phyloP scores from a whole-genome alignment of 148 eudicot species.

The Hydrangea macrophylla region DNA sequence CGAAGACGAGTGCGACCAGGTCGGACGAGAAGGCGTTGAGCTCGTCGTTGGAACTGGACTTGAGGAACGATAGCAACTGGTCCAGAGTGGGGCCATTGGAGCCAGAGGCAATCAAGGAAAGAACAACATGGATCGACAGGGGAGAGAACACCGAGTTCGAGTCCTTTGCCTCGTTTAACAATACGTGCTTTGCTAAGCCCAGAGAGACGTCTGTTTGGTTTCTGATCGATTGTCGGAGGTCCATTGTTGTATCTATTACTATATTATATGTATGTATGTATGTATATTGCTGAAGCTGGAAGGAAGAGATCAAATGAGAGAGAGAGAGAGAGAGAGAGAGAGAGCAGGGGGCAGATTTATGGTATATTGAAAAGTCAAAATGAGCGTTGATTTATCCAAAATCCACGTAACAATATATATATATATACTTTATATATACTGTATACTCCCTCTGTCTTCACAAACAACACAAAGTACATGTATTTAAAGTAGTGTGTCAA shows the following conservation, averaged over 20 bases:
- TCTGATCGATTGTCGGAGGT: slow-evolving; percentile 45
- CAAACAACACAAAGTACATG: too few species aligned
- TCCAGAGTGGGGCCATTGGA: slow-evolving; percentile 58
- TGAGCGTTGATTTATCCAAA: not conserved
- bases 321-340: too few species aligned
- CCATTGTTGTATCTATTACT: slow-evolving; percentile 35
- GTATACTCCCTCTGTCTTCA: too few species aligned
- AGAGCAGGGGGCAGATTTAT: too few species aligned
- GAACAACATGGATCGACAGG: slow-evolving; percentile 57
- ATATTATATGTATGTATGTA: too few species aligned
- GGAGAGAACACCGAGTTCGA: slow-evolving; percentile 75
- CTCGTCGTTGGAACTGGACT: slow-evolving; percentile 46
- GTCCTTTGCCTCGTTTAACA: slow-evolving; percentile 19
- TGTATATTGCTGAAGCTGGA: too few species aligned
- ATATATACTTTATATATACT: too few species aligned
- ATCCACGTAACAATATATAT: not conserved
- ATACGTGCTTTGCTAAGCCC: slow-evolving; percentile 33
- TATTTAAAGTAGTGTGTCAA: too few species aligned
- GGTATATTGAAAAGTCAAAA: not conserved
- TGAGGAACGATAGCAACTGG: slow-evolving; percentile 61
- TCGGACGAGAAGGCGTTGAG: slow-evolving; percentile 63
- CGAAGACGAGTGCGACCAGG: slow-evolving; percentile 51
- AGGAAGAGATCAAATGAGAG: too few species aligned
- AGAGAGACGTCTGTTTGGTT: slow-evolving; percentile 64
- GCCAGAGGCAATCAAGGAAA: slow-evolving; percentile 71